Percentiles rank a stretch among this genome's conserved stretches.
Conservation (phyloP, 805 yeast genomes). For the Yarrowia keelungensis region DNA sequence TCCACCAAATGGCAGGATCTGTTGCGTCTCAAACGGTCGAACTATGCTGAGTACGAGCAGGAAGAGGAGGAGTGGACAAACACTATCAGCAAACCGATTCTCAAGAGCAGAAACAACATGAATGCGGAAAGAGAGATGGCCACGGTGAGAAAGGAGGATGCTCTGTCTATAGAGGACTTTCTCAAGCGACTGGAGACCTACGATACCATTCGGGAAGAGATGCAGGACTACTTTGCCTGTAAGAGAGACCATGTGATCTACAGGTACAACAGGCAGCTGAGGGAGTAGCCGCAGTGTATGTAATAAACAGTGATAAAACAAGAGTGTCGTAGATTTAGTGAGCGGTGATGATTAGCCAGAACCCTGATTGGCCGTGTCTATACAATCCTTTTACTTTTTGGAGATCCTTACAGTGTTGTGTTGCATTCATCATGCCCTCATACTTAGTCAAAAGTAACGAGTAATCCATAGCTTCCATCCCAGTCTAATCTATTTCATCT, state of each 20-base stretch:
- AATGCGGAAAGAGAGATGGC: conserved; percentile 33
- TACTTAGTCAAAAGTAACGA: no score
- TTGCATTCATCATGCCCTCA: no score
- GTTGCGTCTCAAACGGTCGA: conserved; percentile 16
- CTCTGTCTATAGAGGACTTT: conserved; percentile 14
- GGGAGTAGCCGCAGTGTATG: not conserved
- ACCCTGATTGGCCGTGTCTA: no score
- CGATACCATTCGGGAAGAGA: conserved; percentile 29
- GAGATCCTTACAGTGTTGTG: no score
- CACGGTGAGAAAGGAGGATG: conserved; percentile 11
- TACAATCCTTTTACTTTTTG: no score
- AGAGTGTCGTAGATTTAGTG: not conserved
- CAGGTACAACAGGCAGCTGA: conserved; percentile 5
- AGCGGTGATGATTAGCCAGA: no score
- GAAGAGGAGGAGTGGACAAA: not conserved
- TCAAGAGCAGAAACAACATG: conserved; percentile 38
- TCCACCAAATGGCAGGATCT: conserved; percentile 8
- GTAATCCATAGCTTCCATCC: no score
- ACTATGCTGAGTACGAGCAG: not conserved
- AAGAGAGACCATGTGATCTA: conserved; percentile 9
- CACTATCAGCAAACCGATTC: conserved; percentile 35
- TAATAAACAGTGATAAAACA: not conserved
- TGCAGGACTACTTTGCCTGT: conserved; percentile 25
- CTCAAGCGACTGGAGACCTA: conserved; percentile 8
- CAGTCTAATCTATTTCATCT: not conserved